Evolutionary conservation across 78 protist species (phyloP), one percentile per base, ranked within the genome.

Genomic region (Dictyostelium capitatum): DNA sequence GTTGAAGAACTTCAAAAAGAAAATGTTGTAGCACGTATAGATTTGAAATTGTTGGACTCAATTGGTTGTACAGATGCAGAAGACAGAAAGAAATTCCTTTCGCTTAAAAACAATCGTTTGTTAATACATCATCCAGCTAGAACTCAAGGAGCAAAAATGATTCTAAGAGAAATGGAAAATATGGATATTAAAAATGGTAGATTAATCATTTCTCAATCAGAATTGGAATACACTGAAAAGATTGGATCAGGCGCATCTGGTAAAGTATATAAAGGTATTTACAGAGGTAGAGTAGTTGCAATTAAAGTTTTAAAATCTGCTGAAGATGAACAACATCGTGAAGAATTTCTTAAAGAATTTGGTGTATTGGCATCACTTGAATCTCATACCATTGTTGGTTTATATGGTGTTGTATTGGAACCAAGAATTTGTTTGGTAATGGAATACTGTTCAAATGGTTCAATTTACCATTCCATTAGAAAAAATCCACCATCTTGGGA

Each of bases 171-270:
- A 50, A 20, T 87, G 79, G 93, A 87, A 57, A 87, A 67, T n/a
- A 77, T 87, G 93, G 93, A 87, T 51, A 73, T 87, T 43, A 87
- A 87, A 64, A 87, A 87, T 77, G 93, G 93, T 12, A 74, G 74
- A 25, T 92, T 90, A 84, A 62, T 82, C 62, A 92, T 92, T 28
- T 53, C 85, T 43, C 64, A 92, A 37, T 25, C 47, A 0, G 96
- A 92, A 15, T 28, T 92, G 8, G 96, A 92, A 37, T 92, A 82
- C 48, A 92, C 96, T 8, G 91, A 92, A 19, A 80, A 82, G 51
- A 79, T 92, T 73, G 96, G 96, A 17, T 82, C 96, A 0, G 96
- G 96, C 59, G 64, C 74, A 4, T 57, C 89, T 9, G 96, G 96
- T 20, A 82, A 92, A 46, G 96, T 92, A 19, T 92, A 83, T 73